Evolutionary conservation across 2,329 filamentous ascomycete genomes (phyloP), one percentile per base, ranked within the genome.

Genomic region (Xylaria sp.): DNA sequence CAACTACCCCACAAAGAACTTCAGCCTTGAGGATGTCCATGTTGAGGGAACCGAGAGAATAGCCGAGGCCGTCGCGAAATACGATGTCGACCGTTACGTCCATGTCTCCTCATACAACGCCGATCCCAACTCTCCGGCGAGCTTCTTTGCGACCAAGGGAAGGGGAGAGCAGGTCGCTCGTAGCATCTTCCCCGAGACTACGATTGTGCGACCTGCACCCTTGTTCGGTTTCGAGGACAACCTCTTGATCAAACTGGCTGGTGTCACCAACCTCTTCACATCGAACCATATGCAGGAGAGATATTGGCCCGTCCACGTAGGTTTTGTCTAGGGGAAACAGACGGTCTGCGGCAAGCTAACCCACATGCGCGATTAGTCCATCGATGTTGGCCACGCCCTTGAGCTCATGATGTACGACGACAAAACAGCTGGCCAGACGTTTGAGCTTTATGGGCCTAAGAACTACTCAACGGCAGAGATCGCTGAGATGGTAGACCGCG

Each of bases 1-100:
- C 67, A 91, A 94, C 78, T 98, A 98, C 78, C 92, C 94, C 68
- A 99, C 95, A 72, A 99, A 99, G 84, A 99, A 99, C 84, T 99
- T 97, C 79, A 87, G 90, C 60, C 84, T 97, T 64, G 90, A 92
- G 72, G 94, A 98, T 76, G 93, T 98, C 43, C 93, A 99, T 73
- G 87, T 98, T 40, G 93, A 97, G 77, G 93, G 94, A 66, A 90
- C 91, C 17, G 91, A 96, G 81, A 90, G 95, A 70, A 99, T 99
- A 72, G 92, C 87, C 53, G 92, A 97, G 76, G 93, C 95, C 56
- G 92, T 93, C 56, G 95, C 94, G 73, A 99, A 99, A 80, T 99
- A 99, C 80, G 94, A 99, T 73, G 88, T 97, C 70, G 95, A 99
- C 80, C 89, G 95, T 68, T 99, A 92, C 79, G 93, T 99, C 68